Evolutionary conservation across 768 basidiomycete genomes (phyloP).

Genomic region (Boletus huronensis): DNA sequence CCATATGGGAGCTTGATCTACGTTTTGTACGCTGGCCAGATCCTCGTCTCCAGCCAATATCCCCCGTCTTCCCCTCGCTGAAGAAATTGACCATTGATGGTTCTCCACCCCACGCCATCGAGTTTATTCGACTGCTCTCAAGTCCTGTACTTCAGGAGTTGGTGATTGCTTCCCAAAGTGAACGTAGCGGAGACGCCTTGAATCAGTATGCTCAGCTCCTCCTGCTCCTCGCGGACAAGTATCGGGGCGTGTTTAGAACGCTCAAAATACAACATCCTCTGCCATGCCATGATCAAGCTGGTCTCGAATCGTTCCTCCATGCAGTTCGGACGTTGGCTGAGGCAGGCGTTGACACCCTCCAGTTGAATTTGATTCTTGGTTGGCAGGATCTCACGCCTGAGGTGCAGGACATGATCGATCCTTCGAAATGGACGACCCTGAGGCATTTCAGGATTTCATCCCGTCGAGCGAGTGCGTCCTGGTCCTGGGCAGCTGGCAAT

Average conservation of each 20-base stretch:
- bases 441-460: slow-evolving; percentile 14
- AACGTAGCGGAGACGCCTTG: slow-evolving; percentile 7
- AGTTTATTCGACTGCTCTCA: slow-evolving; percentile 20
- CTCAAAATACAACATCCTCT: slow-evolving; percentile 19
- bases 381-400: slow-evolving; percentile 17
- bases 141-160: slow-evolving; percentile 18
- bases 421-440: slow-evolving; percentile 16
- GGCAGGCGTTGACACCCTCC: slow-evolving; percentile 12
- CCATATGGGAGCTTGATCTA: slow-evolving; percentile 21
- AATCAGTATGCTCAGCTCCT: slow-evolving; percentile 17
- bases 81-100: slow-evolving; percentile 21
- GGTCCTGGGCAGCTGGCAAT: slow-evolving; percentile 14
- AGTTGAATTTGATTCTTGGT: slow-evolving; percentile 15
- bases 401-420: slow-evolving; percentile 21
- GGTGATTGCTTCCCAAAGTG: slow-evolving; percentile 15
- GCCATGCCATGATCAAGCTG: slow-evolving; percentile 12
- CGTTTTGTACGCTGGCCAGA: slow-evolving; percentile 25
- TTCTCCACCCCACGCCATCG: slow-evolving; percentile 17
- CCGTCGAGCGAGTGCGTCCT: slow-evolving; percentile 7
- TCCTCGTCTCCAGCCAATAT: slow-evolving; percentile 11
- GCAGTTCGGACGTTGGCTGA: slow-evolving; percentile 15
- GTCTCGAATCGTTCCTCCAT: slow-evolving; percentile 14
- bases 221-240: slow-evolving; percentile 22
- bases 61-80: slow-evolving; percentile 22
- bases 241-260: slow-evolving; percentile 17